Conservation (phyloP, 345 rosid genomes). For the Salix udensis region DNA sequence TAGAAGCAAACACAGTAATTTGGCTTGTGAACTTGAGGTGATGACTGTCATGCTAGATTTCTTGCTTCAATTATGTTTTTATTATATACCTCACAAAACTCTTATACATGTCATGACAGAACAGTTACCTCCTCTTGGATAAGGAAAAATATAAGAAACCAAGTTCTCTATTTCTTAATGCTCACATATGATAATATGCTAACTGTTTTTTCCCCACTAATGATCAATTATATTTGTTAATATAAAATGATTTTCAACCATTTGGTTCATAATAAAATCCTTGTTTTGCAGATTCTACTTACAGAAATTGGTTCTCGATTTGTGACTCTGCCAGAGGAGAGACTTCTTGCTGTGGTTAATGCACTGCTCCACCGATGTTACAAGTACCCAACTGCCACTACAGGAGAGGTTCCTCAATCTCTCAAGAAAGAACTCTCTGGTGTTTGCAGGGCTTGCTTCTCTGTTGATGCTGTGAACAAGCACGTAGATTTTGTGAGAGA, state of each 20-base stretch:
- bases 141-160: too few relatives aligned
- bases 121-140: too few relatives aligned
- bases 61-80: background rate
- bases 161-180: too few relatives aligned
- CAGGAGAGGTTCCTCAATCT: conserved; percentile 96
- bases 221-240: background rate
- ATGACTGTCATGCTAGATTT: conserved; percentile 10
- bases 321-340: conserved; percentile 94
- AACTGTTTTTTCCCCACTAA: background rate
- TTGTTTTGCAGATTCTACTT: conserved; percentile 64
- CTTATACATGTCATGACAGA: background rate
- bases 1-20: conserved; percentile 89
- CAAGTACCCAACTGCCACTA: conserved; percentile 96
- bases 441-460: conserved; percentile 98
- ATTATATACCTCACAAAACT: background rate
- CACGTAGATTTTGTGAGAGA: conserved; percentile 98
- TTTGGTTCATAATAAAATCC: background rate
- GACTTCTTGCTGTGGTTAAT: conserved; percentile 95
- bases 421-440: conserved; percentile 98
- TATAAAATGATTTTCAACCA: too few relatives aligned
- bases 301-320: conserved; percentile 97
- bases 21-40: conserved; percentile 98
- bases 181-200: too few relatives aligned
- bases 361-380: conserved; percentile 96
- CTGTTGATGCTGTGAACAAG: conserved; percentile 95